Conservation (phyloP, 371 early-diverging fungal genomes). For the Actinomortierella ambigua region DNA sequence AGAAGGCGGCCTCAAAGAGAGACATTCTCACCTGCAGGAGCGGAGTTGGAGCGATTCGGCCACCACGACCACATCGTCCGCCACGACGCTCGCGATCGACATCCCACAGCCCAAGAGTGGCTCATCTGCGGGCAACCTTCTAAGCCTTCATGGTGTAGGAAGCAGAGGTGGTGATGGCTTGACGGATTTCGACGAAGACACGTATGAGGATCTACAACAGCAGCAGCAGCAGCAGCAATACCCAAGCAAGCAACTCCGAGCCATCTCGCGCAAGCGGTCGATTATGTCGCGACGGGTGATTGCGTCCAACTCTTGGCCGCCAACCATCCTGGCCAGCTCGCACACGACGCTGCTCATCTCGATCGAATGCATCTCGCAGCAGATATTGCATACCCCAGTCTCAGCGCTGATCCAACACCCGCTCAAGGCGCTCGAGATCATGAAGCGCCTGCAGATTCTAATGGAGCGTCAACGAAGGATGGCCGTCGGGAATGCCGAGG, state of each 20-base stretch:
- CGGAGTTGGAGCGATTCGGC: too few relatives aligned
- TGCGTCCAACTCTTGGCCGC: conserved; percentile 47
- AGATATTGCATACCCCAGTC: conserved; percentile 36
- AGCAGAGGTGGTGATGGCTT: too few relatives aligned
- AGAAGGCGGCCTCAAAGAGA: too few relatives aligned
- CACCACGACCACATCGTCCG: too few relatives aligned
- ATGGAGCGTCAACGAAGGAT: conserved; percentile 55
- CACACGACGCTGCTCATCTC: conserved; percentile 38
- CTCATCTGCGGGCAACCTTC: too few relatives aligned
- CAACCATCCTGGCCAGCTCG: conserved; percentile 39
- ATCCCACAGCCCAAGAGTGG: too few relatives aligned
- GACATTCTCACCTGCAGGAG: too few relatives aligned
- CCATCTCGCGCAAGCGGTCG: conserved; percentile 29
- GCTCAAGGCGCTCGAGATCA: conserved; percentile 52
- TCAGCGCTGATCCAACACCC: conserved; percentile 26
- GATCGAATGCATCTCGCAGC: conserved; percentile 45
- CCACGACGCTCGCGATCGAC: too few relatives aligned
- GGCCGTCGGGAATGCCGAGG: conserved; percentile 58
- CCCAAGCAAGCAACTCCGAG: conserved; percentile 4
- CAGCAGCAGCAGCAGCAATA: too few relatives aligned
- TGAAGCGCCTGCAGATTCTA: conserved; percentile 56
- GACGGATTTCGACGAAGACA: too few relatives aligned
- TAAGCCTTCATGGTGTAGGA: too few relatives aligned
- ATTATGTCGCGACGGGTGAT: conserved; percentile 40
- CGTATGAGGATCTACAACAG: too few relatives aligned